phyloP scores from a whole-genome alignment of 2,329 filamentous ascomycete genomes.

The Pezicula carpinea region DNA sequence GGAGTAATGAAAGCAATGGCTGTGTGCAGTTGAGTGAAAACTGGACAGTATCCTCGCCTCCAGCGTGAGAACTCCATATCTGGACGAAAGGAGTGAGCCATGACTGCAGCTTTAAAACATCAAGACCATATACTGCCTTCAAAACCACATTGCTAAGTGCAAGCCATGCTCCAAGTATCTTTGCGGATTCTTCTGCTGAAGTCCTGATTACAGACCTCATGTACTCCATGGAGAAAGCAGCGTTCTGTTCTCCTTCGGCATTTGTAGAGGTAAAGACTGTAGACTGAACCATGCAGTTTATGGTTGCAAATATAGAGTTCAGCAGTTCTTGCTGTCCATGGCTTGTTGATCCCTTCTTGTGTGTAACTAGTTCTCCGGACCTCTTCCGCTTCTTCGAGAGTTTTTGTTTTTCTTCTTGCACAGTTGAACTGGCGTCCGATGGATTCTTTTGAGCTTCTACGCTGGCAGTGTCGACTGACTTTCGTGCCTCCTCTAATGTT shows the following conservation, averaged over 20 bases:
- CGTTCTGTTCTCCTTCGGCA: conserved; percentile 7
- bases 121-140: background rate
- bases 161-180: conserved; percentile 26
- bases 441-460: conserved; percentile 21
- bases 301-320: conserved; percentile 17
- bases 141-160: conserved; percentile 17
- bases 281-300: conserved; percentile 16
- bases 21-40: conserved; percentile 29
- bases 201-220: conserved; percentile 27
- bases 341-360: background rate
- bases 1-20: conserved; percentile 24
- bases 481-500: conserved; percentile 52
- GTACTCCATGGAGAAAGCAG: conserved; percentile 24
- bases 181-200: conserved; percentile 23
- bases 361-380: conserved; percentile 19
- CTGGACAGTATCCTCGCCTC: conserved; percentile 16
- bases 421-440: too few species aligned
- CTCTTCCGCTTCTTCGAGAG: conserved; percentile 28
- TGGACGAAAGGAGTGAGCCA: conserved; percentile 26
- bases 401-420: conserved; percentile 17
- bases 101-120: background rate
- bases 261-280: conserved; percentile 7
- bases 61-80: conserved; percentile 24
- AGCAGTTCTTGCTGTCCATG: conserved; percentile 9
- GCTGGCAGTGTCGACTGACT: conserved; percentile 25